Evolutionary conservation across 2,329 filamentous ascomycete genomes (phyloP).

Genomic region (Fonsecaea monophora): DNA sequence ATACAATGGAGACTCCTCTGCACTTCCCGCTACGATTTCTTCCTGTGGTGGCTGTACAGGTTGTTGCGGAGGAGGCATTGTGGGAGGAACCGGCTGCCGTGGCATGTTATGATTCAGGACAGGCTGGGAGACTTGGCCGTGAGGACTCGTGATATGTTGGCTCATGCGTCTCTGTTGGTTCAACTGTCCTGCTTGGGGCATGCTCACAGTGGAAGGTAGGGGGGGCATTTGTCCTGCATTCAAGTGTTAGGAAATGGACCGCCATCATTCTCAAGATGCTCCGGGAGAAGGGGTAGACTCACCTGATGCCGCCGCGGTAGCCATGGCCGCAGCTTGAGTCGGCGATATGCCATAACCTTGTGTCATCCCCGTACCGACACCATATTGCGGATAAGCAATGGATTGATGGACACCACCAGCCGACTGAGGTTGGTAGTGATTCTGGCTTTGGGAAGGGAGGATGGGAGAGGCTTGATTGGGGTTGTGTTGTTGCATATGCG

Average conservation of each 20-base stretch:
- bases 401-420: constrained; percentile 67
- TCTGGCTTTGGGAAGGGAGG: constrained; percentile 72
- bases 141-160: constrained; percentile 74
- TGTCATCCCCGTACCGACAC: constrained; percentile 76
- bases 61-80: constrained; percentile 57
- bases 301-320: constrained; percentile 88
- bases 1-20: constrained; percentile 92
- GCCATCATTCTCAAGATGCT: background rate
- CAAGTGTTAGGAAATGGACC: constrained; percentile 23
- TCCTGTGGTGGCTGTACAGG: constrained; percentile 71
- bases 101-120: constrained; percentile 73
- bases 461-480: constrained; percentile 78
- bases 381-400: constrained; percentile 84
- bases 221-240: constrained; percentile 42
- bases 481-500: constrained; percentile 66
- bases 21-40: constrained; percentile 73
- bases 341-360: constrained; percentile 76
- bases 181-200: constrained; percentile 64
- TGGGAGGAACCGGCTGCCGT: constrained; percentile 59
- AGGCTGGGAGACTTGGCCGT: constrained; percentile 73
- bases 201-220: constrained; percentile 56
- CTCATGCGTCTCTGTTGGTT: constrained; percentile 70
- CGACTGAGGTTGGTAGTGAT: constrained; percentile 71
- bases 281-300: constrained; percentile 62
- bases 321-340: constrained; percentile 91